These are phyloP conservation scores for Lipomyces starkeyi DNA, from an alignment of 805 yeast genomes.

Conservation along the genomic window DNA sequence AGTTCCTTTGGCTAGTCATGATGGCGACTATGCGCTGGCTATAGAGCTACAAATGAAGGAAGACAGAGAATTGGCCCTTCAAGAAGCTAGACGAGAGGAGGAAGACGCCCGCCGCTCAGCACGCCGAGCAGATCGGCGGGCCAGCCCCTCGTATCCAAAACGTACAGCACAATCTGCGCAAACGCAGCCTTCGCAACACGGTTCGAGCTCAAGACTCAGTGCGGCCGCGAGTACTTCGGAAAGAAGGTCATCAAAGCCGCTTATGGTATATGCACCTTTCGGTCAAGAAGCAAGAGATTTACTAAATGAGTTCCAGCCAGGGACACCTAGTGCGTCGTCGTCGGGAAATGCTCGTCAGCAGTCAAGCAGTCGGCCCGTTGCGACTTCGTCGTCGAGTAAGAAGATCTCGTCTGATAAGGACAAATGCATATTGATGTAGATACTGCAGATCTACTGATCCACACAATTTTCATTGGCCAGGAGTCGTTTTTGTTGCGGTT, in stretches of 20 bases:
- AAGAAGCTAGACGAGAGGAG: constrained; percentile 28
- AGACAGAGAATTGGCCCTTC: constrained; percentile 41
- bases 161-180: background rate
- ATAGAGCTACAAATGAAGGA: constrained; percentile 44
- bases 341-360: background rate
- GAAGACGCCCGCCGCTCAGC: constrained; percentile 17
- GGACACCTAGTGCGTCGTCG: constrained; percentile 12
- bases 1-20: constrained; percentile 7
- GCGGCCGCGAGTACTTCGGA: background rate
- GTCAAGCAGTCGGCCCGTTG: background rate
- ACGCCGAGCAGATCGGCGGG: constrained; percentile 1
- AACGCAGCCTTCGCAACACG: background rate
- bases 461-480: background rate
- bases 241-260: background rate
- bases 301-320: constrained; percentile 24
- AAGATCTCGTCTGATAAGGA: constrained; percentile 12
- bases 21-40: constrained; percentile 45
- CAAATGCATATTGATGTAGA: constrained; percentile 27
- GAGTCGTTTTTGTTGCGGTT: background rate
- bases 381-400: constrained; percentile 5
- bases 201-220: background rate
- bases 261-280: constrained; percentile 14
- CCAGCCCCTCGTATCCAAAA: background rate
- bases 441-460: background rate
- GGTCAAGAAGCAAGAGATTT: constrained; percentile 21